These are phyloP conservation scores for Hypoxylon sp. DNA, from an alignment of 2,329 filamentous ascomycete genomes.

Conservation along the genomic window DNA sequence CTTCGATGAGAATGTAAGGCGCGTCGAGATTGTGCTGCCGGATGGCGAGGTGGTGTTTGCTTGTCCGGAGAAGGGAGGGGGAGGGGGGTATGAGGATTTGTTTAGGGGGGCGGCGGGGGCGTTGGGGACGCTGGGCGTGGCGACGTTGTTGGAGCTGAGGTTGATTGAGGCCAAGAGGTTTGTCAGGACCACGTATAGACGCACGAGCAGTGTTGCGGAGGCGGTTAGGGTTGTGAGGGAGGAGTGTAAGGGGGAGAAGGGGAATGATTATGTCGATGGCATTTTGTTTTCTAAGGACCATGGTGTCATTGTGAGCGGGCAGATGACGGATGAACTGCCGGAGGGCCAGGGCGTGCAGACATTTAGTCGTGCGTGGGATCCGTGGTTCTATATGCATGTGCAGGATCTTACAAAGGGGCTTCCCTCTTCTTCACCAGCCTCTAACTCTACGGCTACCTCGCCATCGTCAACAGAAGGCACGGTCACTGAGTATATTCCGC, in stretches of 20 bases:
- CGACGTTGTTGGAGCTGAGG: conserved; percentile 75
- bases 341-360: conserved; percentile 50
- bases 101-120: conserved; percentile 77
- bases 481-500: conserved; percentile 71
- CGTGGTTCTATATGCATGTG: conserved; percentile 84
- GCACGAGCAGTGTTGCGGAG: conserved; percentile 64
- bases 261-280: conserved; percentile 80
- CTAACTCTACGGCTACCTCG: conserved; percentile 27
- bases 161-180: conserved; percentile 72
- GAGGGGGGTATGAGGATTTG: conserved; percentile 71
- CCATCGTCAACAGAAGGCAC: conserved; percentile 21
- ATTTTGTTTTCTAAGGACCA: conserved; percentile 74
- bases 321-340: conserved; percentile 69
- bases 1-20: conserved; percentile 75
- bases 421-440: conserved; percentile 46
- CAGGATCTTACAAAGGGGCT: conserved; percentile 60
- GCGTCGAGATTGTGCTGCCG: conserved; percentile 78
- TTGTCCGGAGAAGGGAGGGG: too few species aligned
- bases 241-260: conserved; percentile 58
- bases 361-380: conserved; percentile 71
- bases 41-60: conserved; percentile 74
- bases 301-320: conserved; percentile 77
- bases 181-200: conserved; percentile 74
- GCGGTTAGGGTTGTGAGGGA: conserved; percentile 65
- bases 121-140: conserved; percentile 77